Evolutionary conservation across 2,329 filamentous ascomycete genomes (phyloP), one percentile per base, ranked within the genome.

Genomic region (Dactylellina cionopaga): DNA sequence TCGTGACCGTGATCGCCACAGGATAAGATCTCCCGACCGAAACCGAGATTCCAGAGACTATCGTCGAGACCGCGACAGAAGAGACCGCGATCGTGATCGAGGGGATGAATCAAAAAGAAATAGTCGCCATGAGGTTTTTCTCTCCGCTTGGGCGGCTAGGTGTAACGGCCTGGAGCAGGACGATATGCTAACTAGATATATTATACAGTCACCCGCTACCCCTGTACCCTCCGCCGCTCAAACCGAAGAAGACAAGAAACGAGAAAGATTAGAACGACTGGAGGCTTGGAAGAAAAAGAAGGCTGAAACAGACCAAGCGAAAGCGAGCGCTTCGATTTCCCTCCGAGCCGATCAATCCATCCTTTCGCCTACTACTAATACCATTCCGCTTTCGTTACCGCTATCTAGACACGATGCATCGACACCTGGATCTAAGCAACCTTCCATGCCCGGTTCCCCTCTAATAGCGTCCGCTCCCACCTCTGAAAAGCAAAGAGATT

Each of bases 241-340:
- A 43, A 76, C 63, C 15, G 76, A 77, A 52, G 76, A 76, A 39
- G 76, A 77, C 39, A 77, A 77, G 60, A 77, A 77, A 24, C 75
- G 76, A 47, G 75, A 77, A 37, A 74, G 76, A n/a, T 62, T 76
- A 41, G 76, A 77, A 55, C 74, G 75, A 24, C 65, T 77, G 9
- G 76, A 77, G 35, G 76, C 75, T 46, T 77, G 76, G 76, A 77
- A 77, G 51, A 62, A 66, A 47, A 77, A 77, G 66, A 75, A 76
- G 35, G 76, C 76, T 19, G 76, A 77, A 43, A 74, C 76, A 51
- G 76, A 77, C 47, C 75, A 76, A 46, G 74, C 74, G 39, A 77
- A 77, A 59, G 76, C 75, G 27, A 75, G 68, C 9, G 69, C 75
- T 22, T 65, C 71, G 27, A 75, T 76, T 19, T 76, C 76, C n/a